A percentile compares a stretch with the other conserved stretches of the same genome.
Conservation (phyloP, 441 rosid genomes). For the Theobroma grandiflorum region DNA sequence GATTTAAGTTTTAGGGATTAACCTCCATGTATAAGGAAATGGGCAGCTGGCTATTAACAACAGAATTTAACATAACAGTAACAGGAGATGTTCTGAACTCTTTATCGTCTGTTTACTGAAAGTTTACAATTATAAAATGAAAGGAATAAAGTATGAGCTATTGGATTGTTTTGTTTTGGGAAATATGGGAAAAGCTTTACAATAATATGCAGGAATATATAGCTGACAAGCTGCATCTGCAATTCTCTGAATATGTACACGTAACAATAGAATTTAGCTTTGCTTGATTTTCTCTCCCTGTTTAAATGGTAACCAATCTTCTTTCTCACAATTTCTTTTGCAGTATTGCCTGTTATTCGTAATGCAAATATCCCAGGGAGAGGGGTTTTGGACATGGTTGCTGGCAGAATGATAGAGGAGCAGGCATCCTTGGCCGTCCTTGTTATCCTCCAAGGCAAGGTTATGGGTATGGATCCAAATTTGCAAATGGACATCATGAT, state of each 20-base stretch:
- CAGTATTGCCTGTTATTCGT: slow-evolving; percentile 76
- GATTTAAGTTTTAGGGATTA: slow-evolving; percentile 22
- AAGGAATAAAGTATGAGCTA: neutral
- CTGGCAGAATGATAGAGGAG: slow-evolving; percentile 89
- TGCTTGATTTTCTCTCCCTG: neutral
- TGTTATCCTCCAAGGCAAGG: slow-evolving; percentile 83
- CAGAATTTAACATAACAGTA: neutral
- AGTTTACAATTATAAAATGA: neutral
- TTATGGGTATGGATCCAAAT: slow-evolving; percentile 71
- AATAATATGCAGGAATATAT: neutral
- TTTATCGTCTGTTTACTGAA: neutral
- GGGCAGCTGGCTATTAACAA: neutral
- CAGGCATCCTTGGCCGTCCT: slow-evolving; percentile 92
- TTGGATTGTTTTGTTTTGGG: neutral
- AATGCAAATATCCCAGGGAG: slow-evolving; percentile 62
- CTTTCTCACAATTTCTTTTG: slow-evolving; percentile 27
- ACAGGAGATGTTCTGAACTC: neutral
- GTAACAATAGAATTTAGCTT: neutral
- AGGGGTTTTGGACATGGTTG: slow-evolving; percentile 84
- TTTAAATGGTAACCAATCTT: neutral
- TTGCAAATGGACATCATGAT: slow-evolving; percentile 76
- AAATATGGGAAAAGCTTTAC: neutral
- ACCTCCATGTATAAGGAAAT: neutral
- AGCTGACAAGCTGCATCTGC: neutral
- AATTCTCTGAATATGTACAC: neutral